Conservation (phyloP, 345 rosid species). For the Ceriops decandra region DNA sequence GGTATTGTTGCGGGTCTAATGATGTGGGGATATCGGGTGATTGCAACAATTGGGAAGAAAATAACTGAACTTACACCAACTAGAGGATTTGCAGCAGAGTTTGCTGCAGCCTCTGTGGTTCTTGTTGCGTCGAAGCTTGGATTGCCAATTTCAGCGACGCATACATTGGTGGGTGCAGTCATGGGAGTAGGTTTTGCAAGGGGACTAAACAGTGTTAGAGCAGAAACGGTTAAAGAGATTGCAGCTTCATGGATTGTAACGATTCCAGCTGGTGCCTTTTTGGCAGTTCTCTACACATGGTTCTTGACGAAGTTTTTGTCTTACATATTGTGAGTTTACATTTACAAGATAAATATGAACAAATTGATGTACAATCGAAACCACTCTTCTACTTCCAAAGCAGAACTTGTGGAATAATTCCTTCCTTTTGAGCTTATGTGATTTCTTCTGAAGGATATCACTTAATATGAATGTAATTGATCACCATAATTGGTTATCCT, state of each 20-base stretch:
- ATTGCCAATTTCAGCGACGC: constrained; percentile 87
- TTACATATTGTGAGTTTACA: constrained; percentile 41
- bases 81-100: constrained; percentile 94
- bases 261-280: constrained; percentile 80
- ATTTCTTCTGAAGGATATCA: constrained; percentile 26
- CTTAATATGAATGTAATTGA: not conserved
- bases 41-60: constrained; percentile 94
- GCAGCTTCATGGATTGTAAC: constrained; percentile 89
- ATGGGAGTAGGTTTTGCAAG: constrained; percentile 99
- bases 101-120: constrained; percentile 94
- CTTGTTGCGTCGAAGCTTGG: constrained; percentile 83
- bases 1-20: constrained; percentile 84
- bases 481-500: not conserved
- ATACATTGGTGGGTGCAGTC: constrained; percentile 91
- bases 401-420: constrained; percentile 15
- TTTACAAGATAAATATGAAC: constrained; percentile 18
- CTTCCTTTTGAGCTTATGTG: constrained; percentile 19
- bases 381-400: constrained; percentile 9
- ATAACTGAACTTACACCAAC: constrained; percentile 95
- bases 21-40: constrained; percentile 94
- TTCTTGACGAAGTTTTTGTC: constrained; percentile 75
- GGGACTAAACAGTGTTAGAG: constrained; percentile 82
- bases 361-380: constrained; percentile 25
- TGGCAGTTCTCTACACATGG: constrained; percentile 87
- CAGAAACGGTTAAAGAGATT: constrained; percentile 86